Evolutionary conservation across 257 asterid species (phyloP).

Genomic region (Rhazya stricta): DNA sequence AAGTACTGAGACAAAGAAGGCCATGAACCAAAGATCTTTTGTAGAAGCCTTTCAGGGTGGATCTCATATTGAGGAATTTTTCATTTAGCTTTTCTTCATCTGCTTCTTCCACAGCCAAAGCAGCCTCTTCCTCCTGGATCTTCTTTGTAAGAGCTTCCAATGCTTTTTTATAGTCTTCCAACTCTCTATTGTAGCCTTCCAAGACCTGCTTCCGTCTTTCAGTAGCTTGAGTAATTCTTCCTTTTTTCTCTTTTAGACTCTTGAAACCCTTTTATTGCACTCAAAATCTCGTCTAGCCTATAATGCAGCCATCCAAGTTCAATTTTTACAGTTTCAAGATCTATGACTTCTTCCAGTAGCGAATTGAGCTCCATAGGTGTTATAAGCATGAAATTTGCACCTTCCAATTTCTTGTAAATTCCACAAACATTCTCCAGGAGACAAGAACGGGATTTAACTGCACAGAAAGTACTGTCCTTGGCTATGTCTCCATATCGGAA

Average conservation of each 20-base stretch:
- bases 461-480: neutral
- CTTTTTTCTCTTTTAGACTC: neutral
- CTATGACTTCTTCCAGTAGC: constrained; percentile 7
- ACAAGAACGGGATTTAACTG: neutral
- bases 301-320: constrained; percentile 1
- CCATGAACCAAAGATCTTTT: neutral
- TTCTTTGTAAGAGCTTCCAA: neutral
- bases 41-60: neutral
- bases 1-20: neutral
- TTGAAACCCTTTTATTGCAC: neutral
- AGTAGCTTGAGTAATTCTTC: neutral
- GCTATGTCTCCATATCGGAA: constrained; percentile 1
- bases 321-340: constrained; percentile 10
- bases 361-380: constrained; percentile 7
- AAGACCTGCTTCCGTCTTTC: neutral
- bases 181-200: neutral
- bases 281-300: neutral
- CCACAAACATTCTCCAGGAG: constrained; percentile 7
- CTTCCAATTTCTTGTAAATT: constrained; percentile 8
- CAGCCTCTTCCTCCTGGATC: neutral
- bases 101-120: neutral
- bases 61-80: neutral
- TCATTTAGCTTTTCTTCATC: neutral
- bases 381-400: neutral
- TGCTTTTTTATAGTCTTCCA: neutral